A percentile compares a stretch with the other conserved stretches of the same genome.
Evolutionary conservation across 2,329 filamentous ascomycete species (phyloP).

Genomic region (Ascocoryne sarcoides): DNA sequence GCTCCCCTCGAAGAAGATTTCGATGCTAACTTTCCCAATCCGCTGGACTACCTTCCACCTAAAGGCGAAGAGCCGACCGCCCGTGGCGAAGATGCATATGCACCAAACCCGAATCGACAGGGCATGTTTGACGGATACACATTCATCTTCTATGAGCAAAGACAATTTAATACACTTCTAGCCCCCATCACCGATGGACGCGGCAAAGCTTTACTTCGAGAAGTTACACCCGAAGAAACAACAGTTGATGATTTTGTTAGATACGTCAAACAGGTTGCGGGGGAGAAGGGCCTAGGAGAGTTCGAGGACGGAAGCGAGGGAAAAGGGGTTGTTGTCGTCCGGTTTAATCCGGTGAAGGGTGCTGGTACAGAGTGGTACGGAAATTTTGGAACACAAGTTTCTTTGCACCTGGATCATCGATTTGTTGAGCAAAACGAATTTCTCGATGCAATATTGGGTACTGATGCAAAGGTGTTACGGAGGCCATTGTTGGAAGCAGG

Average conservation of each 20-base stretch:
- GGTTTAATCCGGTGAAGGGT: conserved; percentile 53
- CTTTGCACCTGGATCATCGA: conserved; percentile 66
- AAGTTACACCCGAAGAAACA: conserved; percentile 54
- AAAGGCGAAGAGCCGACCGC: conserved; percentile 66
- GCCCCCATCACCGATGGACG: conserved; percentile 68
- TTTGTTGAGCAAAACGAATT: conserved; percentile 88
- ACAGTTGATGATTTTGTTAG: conserved; percentile 66
- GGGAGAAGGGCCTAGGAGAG: conserved; percentile 60
- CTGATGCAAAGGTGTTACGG: conserved; percentile 64
- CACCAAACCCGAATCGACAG: conserved; percentile 55
- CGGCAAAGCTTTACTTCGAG: conserved; percentile 68
- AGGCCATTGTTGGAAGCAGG: conserved; percentile 57
- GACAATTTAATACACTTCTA: conserved; percentile 68
- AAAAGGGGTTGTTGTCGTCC: conserved; percentile 70
- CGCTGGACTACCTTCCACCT: conserved; percentile 62
- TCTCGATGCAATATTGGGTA: conserved; percentile 77
- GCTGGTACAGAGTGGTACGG: conserved; percentile 55
- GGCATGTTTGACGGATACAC: conserved; percentile 80
- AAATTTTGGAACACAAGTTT: conserved; percentile 59
- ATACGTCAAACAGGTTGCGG: conserved; percentile 66
- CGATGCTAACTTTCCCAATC: conserved; percentile 67
- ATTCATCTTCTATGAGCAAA: conserved; percentile 74
- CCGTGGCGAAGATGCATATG: conserved; percentile 55
- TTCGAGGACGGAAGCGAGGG: conserved; percentile 56
- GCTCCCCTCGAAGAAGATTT: conserved; percentile 69